phyloP scores from a whole-genome alignment of 495 filamentous ascomycete genomes.

The Penicillium malachiteum region DNA sequence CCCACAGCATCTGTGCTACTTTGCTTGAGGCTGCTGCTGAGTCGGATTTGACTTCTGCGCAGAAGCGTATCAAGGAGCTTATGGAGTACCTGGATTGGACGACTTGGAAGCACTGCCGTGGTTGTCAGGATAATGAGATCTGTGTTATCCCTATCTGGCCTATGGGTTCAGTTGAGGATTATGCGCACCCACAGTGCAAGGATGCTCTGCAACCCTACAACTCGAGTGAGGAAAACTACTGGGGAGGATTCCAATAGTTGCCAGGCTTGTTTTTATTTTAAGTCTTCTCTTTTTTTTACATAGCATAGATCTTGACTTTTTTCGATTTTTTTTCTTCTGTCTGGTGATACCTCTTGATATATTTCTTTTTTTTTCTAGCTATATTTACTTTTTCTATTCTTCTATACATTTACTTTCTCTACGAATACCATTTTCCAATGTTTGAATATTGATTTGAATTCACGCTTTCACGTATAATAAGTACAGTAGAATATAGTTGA shows the following conservation, averaged over 20 bases:
- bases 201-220: conserved; percentile 26
- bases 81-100: conserved; percentile 57
- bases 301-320: background rate
- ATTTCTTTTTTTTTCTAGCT: too few species aligned
- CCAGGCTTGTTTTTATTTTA: background rate
- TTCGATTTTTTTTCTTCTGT: too few species aligned
- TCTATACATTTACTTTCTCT: too few species aligned
- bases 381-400: too few species aligned
- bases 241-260: conserved; percentile 19
- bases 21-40: conserved; percentile 42
- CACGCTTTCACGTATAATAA: conserved; percentile 20
- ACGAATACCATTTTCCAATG: too few species aligned
- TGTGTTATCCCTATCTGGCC: conserved; percentile 71
- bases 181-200: conserved; percentile 50
- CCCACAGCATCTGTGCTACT: conserved; percentile 48
- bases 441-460: background rate
- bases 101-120: conserved; percentile 59
- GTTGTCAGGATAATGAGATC: conserved; percentile 56
- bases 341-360: too few species aligned
- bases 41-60: conserved; percentile 20
- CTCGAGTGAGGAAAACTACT: conserved; percentile 35
- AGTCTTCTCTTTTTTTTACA: background rate
- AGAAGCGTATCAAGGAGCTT: conserved; percentile 35
- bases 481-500: conserved; percentile 17
- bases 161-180: conserved; percentile 52